Conservation (phyloP, 2,329 filamentous ascomycete genomes). For the Westerdykella ornata region DNA sequence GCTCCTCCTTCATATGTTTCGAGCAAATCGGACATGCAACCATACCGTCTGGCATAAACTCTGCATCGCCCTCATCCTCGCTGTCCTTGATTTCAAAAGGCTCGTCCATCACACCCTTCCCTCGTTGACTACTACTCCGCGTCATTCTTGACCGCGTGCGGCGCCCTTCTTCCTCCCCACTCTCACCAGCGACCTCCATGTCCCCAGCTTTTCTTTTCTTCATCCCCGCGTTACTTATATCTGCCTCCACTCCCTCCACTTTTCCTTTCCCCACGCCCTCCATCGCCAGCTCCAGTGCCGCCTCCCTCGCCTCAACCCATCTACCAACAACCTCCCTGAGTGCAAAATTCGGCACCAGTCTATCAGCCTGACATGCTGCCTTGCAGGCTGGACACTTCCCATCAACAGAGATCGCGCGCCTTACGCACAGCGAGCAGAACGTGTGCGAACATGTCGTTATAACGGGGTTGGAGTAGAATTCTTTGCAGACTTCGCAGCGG, state of each 20-base stretch:
- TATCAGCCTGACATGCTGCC: constrained; percentile 70
- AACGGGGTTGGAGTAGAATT: constrained; percentile 92
- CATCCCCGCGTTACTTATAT: constrained; percentile 42
- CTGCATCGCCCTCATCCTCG: constrained; percentile 39
- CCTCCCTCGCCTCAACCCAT: constrained; percentile 60
- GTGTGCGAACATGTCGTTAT: constrained; percentile 92
- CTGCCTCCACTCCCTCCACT: constrained; percentile 39
- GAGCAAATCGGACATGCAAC: constrained; percentile 79
- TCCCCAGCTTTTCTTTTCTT: constrained; percentile 36
- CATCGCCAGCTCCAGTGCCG: constrained; percentile 59
- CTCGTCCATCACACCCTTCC: constrained; percentile 21
- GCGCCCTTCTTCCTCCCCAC: constrained; percentile 3
- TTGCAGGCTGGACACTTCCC: constrained; percentile 86
- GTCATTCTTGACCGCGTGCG: constrained; percentile 31
- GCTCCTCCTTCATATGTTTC: constrained; percentile 68
- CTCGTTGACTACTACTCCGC: constrained; percentile 34
- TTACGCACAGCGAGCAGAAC: constrained; percentile 94
- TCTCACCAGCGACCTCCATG: too few relatives aligned
- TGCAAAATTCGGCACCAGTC: constrained; percentile 75
- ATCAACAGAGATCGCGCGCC: constrained; percentile 72
- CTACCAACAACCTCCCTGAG: constrained; percentile 77
- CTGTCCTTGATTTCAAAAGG: constrained; percentile 35
- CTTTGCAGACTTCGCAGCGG: constrained; percentile 95
- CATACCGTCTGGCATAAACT: constrained; percentile 59
- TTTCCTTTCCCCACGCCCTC: constrained; percentile 28